Evolutionary conservation across 140 eudicot species (phyloP).

Genomic region (Flaveria floridana): DNA sequence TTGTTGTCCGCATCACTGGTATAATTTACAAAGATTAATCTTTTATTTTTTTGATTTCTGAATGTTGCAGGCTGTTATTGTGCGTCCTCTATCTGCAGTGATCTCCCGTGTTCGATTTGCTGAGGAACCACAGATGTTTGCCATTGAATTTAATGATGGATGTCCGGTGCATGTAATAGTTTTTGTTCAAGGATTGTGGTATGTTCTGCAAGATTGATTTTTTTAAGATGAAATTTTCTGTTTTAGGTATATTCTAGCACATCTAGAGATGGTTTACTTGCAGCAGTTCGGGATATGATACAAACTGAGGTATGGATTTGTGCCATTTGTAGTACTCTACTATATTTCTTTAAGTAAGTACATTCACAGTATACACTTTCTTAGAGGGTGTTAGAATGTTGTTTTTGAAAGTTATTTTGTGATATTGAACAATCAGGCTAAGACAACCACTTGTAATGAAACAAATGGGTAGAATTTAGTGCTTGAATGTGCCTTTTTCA

Average conservation of each 20-base stretch:
- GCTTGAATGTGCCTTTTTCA: not conserved
- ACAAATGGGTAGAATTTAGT: not conserved
- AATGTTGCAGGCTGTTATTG: conserved; percentile 79
- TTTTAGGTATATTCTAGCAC: conserved; percentile 94
- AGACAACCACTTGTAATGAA: not conserved
- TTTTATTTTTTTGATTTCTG: not conserved
- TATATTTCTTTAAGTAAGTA: no score
- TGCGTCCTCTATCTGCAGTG: conserved; percentile 82
- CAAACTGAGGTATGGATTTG: conserved; percentile 77
- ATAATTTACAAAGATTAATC: not conserved
- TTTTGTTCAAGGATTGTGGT: conserved; percentile 21
- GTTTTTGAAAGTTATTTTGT: not conserved
- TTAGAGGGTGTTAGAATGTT: no score
- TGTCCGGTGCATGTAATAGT: conserved; percentile 85
- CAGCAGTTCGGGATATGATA: conserved; percentile 88
- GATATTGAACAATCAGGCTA: not conserved
- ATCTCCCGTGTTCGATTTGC: conserved; percentile 87
- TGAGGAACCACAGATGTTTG: conserved; percentile 98
- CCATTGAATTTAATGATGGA: conserved; percentile 87
- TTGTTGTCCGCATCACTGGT: not conserved
- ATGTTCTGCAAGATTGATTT: not conserved
- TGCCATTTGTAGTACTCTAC: conserved; percentile 1
- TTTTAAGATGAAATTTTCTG: conserved; percentile 5
- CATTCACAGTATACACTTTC: no score
- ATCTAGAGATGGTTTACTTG: conserved; percentile 94